Percentiles rank a stretch among this genome's conserved stretches.
Conservation (phyloP, 768 basidiomycete genomes). For the Rhizopogon vesiculosus region DNA sequence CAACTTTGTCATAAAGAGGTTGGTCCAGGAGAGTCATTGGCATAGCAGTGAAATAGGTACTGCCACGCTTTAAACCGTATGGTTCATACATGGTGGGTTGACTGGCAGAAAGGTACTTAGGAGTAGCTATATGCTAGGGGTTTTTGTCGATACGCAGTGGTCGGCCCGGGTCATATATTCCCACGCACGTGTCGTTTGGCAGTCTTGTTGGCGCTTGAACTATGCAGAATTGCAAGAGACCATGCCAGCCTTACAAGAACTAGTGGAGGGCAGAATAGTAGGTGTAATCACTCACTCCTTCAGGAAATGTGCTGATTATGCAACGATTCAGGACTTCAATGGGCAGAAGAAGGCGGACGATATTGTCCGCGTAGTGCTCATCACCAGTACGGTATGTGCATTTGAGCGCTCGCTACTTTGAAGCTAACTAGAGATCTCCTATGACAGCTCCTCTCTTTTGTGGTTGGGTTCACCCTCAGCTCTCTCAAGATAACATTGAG, state of each 20-base stretch:
- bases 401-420: neutral
- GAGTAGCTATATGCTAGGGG: too few species aligned
- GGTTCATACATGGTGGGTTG: too few species aligned
- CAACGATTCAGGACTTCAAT: slow-evolving; percentile 22
- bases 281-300: neutral
- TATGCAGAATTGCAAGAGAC: neutral
- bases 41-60: too few species aligned
- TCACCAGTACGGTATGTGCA: slow-evolving; percentile 19
- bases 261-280: slow-evolving; percentile 28
- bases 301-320: neutral
- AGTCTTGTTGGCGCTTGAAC: too few species aligned
- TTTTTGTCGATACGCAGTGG: too few species aligned
- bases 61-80: too few species aligned
- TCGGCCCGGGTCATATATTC: neutral
- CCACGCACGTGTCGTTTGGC: neutral
- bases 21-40: too few species aligned
- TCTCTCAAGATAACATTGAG: slow-evolving; percentile 22
- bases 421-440: neutral
- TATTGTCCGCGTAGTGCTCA: slow-evolving; percentile 17
- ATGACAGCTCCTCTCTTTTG: slow-evolving; percentile 24
- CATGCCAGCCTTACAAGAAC: slow-evolving; percentile 20
- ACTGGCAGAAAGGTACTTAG: too few species aligned
- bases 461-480: slow-evolving; percentile 23
- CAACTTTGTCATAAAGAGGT: too few species aligned
- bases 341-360: slow-evolving; percentile 23